phyloP scores from a whole-genome alignment of 2,329 filamentous ascomycete species.

The Drechmeria coniospora region DNA sequence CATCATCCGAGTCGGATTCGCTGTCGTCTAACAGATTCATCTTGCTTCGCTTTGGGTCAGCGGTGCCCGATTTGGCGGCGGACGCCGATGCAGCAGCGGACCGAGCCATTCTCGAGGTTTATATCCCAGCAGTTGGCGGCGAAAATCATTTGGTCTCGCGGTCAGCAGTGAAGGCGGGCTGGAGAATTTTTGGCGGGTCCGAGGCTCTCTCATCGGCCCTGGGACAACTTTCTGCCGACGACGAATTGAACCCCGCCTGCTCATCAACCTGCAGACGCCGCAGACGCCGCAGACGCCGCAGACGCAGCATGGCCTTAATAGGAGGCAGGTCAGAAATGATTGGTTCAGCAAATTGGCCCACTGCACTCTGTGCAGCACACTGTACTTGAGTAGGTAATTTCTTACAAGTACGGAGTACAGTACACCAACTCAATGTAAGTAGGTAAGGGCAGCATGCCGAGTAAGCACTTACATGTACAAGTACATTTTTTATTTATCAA shows the following conservation, averaged over 20 bases:
- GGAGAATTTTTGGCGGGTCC: slow-evolving; percentile 5
- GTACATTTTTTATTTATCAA: too few species aligned
- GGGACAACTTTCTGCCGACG: slow-evolving; percentile 8
- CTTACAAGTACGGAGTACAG: too few species aligned
- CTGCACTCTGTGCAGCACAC: too few species aligned
- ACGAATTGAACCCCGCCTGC: too few species aligned
- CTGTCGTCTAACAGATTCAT: slow-evolving; percentile 40
- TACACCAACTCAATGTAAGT: too few species aligned
- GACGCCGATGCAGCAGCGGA: slow-evolving; percentile 6
- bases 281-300: not conserved
- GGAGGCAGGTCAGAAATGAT: too few species aligned
- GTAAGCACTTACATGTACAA: too few species aligned
- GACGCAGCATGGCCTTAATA: not conserved
- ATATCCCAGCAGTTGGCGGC: not conserved
- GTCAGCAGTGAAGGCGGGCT: not conserved
- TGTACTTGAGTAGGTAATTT: too few species aligned
- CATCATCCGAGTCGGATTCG: slow-evolving; percentile 34
- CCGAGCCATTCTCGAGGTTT: slow-evolving; percentile 5
- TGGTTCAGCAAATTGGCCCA: too few species aligned
- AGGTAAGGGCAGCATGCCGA: too few species aligned
- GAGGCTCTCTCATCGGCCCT: slow-evolving; percentile 2
- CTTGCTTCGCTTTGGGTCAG: slow-evolving; percentile 22
- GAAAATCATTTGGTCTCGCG: slow-evolving; percentile 7
- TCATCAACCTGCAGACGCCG: not conserved
- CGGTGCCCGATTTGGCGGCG: not conserved